Evolutionary conservation across 805 yeast species (phyloP).

Genomic region (Vanderwaltozyma polyspora): DNA sequence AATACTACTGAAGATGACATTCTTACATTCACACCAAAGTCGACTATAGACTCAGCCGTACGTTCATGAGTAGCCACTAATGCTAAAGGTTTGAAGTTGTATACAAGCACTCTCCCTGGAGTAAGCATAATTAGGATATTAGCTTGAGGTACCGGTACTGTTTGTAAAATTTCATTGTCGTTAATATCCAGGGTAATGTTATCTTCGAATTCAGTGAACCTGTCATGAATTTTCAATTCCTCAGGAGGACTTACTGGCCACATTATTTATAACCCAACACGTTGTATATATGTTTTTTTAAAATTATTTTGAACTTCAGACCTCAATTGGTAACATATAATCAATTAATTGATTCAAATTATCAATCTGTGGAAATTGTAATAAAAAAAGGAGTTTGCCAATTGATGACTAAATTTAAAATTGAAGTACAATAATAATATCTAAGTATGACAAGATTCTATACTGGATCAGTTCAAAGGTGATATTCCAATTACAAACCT

Average conservation of each 20-base stretch:
- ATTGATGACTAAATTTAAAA: too few relatives aligned
- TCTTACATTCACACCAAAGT: conserved; percentile 22
- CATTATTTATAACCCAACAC: too few relatives aligned
- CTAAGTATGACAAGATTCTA: too few relatives aligned
- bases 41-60: conserved; percentile 17
- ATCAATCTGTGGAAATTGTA: too few relatives aligned
- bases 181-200: conserved; percentile 4
- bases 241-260: conserved; percentile 26
- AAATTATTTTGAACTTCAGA: too few relatives aligned
- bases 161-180: conserved; percentile 17
- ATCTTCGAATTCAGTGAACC: conserved; percentile 4
- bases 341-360: too few relatives aligned
- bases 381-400: too few relatives aligned
- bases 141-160: conserved; percentile 16
- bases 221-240: conserved; percentile 10
- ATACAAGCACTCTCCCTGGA: conserved; percentile 19
- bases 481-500: too few relatives aligned
- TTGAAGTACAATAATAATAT: too few relatives aligned
- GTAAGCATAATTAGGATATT: conserved; percentile 22
- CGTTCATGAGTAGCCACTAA: conserved; percentile 24
- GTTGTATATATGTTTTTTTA: too few relatives aligned
- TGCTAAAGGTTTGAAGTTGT: conserved; percentile 26
- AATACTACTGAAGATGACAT: conserved; percentile 7
- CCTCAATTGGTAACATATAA: too few relatives aligned
- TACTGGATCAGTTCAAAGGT: too few relatives aligned